Base-by-base conservation (phyloP, 805 yeast species). In the Barnettozyma populi region DNA sequence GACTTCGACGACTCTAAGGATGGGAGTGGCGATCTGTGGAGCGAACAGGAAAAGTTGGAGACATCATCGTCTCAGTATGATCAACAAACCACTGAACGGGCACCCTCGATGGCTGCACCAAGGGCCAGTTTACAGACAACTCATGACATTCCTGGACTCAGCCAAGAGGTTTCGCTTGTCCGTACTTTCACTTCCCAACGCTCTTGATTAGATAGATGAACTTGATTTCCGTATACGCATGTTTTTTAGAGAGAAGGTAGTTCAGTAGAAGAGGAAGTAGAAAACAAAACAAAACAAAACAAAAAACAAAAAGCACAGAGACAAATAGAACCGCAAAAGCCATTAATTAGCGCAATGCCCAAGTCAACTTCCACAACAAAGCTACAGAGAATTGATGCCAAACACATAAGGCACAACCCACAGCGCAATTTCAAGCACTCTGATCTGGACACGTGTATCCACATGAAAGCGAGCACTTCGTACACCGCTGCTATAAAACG, bases 401-500 rank as follows among this genome's bases (percentile, higher is more conserved):
- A 61, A 41, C 67, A 68, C 7, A 71, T 78, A 43, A 80, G 76
- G 58, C 87, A 83, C 58, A 69, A 79, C 14, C 76, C 85, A 3
- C 76, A 79, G 14, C 64, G 69, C 13, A 54, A 58, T 20, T 67
- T 75, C 60, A 62, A 72, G 44, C 66, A 70, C 55, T 67, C 73
- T 21, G 74, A 77, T 50, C 50, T 70, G 37, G 72, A 74, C 20
- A 71, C 79, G 0, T 71, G 76, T 2, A 65, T 86, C 10, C 75
- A 78, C 49, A 70, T 89, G 34, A 84, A 86, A 53, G 64, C 83
- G 1, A 62, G 65, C 2, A 84, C 95, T 4, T 94, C 96, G 2
- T 86, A 73, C 56, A 72, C 87, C 11, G 78, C 92, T 10, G 89
- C 86, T 0, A 57, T 88, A 37, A 88, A 88, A 57, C 72, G 86